Evolutionary conservation across 2,329 filamentous ascomycete species (phyloP), one percentile per base, ranked within the genome.

Genomic region (Orbilia blumenaviensis): DNA sequence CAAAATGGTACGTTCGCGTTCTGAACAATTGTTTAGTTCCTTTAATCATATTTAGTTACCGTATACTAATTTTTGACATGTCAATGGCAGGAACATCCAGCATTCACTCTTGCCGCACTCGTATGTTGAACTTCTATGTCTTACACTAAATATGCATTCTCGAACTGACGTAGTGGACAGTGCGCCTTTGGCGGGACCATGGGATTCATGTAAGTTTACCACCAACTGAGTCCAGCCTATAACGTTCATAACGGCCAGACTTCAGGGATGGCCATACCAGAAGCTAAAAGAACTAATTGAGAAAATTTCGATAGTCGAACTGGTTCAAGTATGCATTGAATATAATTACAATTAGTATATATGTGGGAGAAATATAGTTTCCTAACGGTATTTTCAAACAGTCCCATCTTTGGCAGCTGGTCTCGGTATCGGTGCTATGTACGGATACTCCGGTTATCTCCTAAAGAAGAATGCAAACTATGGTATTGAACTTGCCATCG

Each of bases 131-230:
- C 34, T 14, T n/a, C 29, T 23, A 21, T 62, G 46, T 38, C 34
- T 61, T n/a, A n/a, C 44, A 42, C 14, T 34, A 9, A 23, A 6
- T 9, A 62, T 58, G 41, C 21, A 50, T 25, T 41, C 18, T n/a
- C 9, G 3, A 18, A 34, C 38, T 66, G 23, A 73, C 48, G 12
- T 52, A 42, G 14, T 10, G 16, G n/a, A 34, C 16, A 77, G 73
- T 97, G 94, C 72, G 93, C 94, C 61, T 87, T 91, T 69, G 95
- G 95, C 80, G 95, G 95, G 78, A 90, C 92, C 75, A 91, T 92
- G 81, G 95, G 95, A 81, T 99, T 93, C 84, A 86, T 67, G 78
- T 79, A 56, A 52, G 64, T 27, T n/a, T 32, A 8, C 29, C 29
- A 42, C 56, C 41, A 38, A 23, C 32, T 69, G 54, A 4, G 23